These are phyloP conservation scores for Globisporangium ultimum DNA, from an alignment of 352 stramenopile genomes.

Conservation along the genomic window DNA sequence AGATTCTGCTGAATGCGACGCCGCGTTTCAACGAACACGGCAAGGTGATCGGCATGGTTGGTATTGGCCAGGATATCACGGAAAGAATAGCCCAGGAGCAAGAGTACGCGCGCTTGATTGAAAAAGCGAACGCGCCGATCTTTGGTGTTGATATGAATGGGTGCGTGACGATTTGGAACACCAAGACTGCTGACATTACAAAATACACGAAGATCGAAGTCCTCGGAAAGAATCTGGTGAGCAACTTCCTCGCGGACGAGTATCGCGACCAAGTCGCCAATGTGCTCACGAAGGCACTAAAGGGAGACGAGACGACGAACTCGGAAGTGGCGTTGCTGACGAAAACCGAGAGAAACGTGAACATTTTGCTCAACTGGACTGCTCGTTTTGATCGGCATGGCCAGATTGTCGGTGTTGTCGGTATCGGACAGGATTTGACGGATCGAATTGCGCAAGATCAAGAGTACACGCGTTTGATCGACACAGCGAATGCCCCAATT, in stretches of 20 bases:
- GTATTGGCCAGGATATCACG: conserved; percentile 87
- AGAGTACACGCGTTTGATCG: conserved; percentile 88
- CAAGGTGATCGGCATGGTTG: conserved; percentile 82
- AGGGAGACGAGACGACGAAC: conserved; percentile 70
- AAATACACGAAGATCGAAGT: conserved; percentile 43
- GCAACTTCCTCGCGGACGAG: conserved; percentile 53
- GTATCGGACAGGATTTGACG: conserved; percentile 85
- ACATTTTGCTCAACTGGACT: conserved; percentile 72
- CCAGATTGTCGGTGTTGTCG: conserved; percentile 78
- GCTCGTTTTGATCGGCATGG: conserved; percentile 66
- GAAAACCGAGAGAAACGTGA: conserved; percentile 53
- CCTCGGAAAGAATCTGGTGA: conserved; percentile 44
- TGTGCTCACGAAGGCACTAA: conserved; percentile 54
- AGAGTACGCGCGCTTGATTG: conserved; percentile 51
- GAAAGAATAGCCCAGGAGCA: conserved; percentile 72
- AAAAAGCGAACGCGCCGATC: conserved; percentile 64
- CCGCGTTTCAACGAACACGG: conserved; percentile 75
- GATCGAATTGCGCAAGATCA: conserved; percentile 85
- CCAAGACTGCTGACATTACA: conserved; percentile 45
- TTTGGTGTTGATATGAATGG: conserved; percentile 68
- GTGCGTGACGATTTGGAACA: conserved; percentile 55
- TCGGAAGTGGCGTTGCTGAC: conserved; percentile 84
- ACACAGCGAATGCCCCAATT: conserved; percentile 89
- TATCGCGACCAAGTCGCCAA: conserved; percentile 44
- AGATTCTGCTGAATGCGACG: conserved; percentile 86